phyloP scores from a whole-genome alignment of 352 stramenopile species.

The Detonula confervacea region DNA sequence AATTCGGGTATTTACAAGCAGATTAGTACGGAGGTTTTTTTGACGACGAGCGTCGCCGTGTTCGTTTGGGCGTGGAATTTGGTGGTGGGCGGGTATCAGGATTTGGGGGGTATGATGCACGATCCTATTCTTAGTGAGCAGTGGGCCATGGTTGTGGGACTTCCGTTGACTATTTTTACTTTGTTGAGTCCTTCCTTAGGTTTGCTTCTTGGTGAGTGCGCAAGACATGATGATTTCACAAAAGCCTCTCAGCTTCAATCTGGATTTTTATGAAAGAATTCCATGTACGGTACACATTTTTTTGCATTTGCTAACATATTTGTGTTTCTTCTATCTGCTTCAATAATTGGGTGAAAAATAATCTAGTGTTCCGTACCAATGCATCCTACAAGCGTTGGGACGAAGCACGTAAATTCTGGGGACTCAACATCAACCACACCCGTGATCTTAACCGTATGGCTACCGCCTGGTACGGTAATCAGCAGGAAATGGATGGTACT shows the following conservation, averaged over 20 bases:
- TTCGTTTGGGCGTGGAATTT: constrained; percentile 76
- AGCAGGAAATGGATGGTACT: no score
- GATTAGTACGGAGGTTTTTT: constrained; percentile 65
- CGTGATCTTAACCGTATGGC: constrained; percentile 77
- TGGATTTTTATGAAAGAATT: no score
- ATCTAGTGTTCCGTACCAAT: constrained; percentile 85
- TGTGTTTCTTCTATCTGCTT: constrained; percentile 7
- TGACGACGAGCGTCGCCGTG: constrained; percentile 60
- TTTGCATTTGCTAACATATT: no score
- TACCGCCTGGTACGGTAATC: constrained; percentile 69
- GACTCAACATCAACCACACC: constrained; percentile 83
- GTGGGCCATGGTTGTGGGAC: not conserved
- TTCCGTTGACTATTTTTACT: constrained; percentile 76
- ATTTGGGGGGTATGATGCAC: constrained; percentile 67
- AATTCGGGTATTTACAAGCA: constrained; percentile 78
- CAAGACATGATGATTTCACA: no score
- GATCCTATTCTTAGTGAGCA: constrained; percentile 46
- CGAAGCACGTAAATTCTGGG: constrained; percentile 85
- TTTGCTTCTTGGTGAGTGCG: constrained; percentile 79
- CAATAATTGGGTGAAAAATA: not conserved
- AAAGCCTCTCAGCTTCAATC: no score
- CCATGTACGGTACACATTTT: no score
- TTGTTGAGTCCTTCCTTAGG: constrained; percentile 67
- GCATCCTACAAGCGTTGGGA: constrained; percentile 81
- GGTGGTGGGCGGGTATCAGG: constrained; percentile 62